Evolutionary conservation across 371 early-diverging fungal species (phyloP).

Genomic region (Coemansia linderi): DNA sequence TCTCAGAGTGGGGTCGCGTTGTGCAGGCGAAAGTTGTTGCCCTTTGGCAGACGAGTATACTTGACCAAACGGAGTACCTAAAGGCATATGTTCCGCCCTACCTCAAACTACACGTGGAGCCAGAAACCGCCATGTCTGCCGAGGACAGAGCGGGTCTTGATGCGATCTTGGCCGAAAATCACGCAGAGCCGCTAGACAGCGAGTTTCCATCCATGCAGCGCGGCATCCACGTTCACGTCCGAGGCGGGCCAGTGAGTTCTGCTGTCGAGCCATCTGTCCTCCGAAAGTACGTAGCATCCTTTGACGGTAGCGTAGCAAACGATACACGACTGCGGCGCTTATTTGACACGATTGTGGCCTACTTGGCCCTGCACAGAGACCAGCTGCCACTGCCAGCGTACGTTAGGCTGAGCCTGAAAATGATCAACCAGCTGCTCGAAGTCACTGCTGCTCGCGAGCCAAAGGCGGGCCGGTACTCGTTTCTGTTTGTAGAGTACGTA

Average conservation of each 20-base stretch:
- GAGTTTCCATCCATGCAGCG: conserved; percentile 6
- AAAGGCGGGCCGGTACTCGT: neutral
- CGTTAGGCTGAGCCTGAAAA: neutral
- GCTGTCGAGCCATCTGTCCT: conserved; percentile 9
- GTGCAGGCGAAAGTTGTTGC: conserved; percentile 7
- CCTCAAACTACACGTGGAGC: neutral
- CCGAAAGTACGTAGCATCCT: neutral
- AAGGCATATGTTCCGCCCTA: neutral
- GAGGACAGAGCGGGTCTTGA: conserved; percentile 3
- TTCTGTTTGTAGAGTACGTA: conserved; percentile 24
- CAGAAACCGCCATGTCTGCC: neutral
- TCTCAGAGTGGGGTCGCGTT: conserved; percentile 6
- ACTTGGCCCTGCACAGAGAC: neutral
- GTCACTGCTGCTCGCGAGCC: neutral
- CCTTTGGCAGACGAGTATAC: conserved; percentile 11
- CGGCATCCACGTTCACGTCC: neutral
- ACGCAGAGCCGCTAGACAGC: neutral
- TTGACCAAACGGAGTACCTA: conserved; percentile 9
- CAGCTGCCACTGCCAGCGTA: neutral
- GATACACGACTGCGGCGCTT: conserved; percentile 38
- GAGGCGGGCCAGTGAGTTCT: neutral
- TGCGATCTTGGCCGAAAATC: neutral
- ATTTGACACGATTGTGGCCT: conserved; percentile 23
- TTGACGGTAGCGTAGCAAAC: neutral
- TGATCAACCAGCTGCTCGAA: conserved; percentile 7